These are phyloP conservation scores for Picea glauca DNA, from an alignment of 75 land plant species.

Conservation along the genomic window DNA sequence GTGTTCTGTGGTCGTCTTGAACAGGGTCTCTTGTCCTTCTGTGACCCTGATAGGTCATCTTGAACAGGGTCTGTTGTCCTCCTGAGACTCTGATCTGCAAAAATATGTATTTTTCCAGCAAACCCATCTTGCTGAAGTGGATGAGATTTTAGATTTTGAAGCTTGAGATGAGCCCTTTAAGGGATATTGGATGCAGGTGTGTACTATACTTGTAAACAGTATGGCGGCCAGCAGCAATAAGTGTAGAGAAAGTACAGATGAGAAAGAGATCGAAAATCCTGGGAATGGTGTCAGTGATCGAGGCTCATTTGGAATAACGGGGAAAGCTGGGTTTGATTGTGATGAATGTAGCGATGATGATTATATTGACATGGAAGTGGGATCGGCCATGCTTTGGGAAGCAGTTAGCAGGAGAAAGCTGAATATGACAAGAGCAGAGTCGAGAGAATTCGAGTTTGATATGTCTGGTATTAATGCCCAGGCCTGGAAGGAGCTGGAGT, in stretches of 20 bases:
- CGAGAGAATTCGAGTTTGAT: conserved; percentile 21
- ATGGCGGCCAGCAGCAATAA: conserved; percentile 6
- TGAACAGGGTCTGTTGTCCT: neutral
- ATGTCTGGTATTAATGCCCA: neutral
- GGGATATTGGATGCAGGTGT: neutral
- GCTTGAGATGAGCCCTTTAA: neutral
- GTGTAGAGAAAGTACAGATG: neutral
- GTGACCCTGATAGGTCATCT: neutral
- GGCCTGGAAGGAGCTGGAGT: neutral
- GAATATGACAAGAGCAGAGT: conserved; percentile 4
- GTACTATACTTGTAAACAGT: too few species aligned
- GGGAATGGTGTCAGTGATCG: neutral
- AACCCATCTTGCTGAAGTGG: neutral
- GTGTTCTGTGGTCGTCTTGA: neutral
- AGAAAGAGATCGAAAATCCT: neutral
- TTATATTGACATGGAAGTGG: conserved; percentile 10
- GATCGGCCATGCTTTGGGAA: conserved; percentile 10
- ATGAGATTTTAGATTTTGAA: neutral
- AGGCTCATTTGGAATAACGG: neutral
- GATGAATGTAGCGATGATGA: conserved; percentile 5
- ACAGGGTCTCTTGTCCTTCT: neutral
- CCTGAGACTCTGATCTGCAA: neutral
- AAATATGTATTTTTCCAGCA: neutral
- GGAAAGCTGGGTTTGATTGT: neutral
- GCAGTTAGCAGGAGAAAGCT: conserved; percentile 10